Evolutionary conservation across 139 green algal species (phyloP), one percentile per base, ranked within the genome.

Genomic region (Microglena sp.): DNA sequence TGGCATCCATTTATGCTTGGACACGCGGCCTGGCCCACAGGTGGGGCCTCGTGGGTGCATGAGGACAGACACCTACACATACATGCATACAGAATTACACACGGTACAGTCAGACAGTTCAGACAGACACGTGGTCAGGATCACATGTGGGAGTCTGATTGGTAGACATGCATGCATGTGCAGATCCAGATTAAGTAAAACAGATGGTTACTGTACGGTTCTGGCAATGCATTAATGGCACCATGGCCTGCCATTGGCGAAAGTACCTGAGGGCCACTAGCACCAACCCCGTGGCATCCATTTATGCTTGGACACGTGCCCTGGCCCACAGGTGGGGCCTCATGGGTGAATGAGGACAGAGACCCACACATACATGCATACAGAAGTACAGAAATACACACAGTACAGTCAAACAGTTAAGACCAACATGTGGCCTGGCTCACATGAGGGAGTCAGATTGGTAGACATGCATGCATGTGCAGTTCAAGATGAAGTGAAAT

Each of bases 1-100:
- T 96, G 4, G 90, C 90, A 24, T 93, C 82, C 72, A 97, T 97
- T 71, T 98, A 95, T 67, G 92, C 92, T 0, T 98, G 92, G 92
- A 96, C 89, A 1, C 83, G 92, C 27, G 92, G 92, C 46, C 85
- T 98, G 45, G 78, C 73, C 33, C 87, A 95, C 78, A n/a, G n/a
- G n/a, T n/a, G n/a, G n/a, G n/a, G n/a, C n/a, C n/a, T n/a, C n/a
- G n/a, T n/a, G n/a, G n/a, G n/a, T n/a, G n/a, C n/a, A n/a, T n/a
- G n/a, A n/a, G n/a, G n/a, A n/a, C n/a, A n/a, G n/a, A n/a, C n/a
- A n/a, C n/a, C n/a, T n/a, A 50, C 40, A 50, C 40, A 50, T 18
- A 50, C 40, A 50, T 50, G 18, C 40, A 50, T 50, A 50, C 40
- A 50, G 15, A 50, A 11, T 24, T 18, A 50, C 40, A 50, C 40